Percentiles rank a stretch among this genome's conserved stretches.
These are phyloP conservation scores for Pseudogymnoascus destructans DNA, from an alignment of 2,329 filamentous ascomycete genomes.

Conservation along the genomic window DNA sequence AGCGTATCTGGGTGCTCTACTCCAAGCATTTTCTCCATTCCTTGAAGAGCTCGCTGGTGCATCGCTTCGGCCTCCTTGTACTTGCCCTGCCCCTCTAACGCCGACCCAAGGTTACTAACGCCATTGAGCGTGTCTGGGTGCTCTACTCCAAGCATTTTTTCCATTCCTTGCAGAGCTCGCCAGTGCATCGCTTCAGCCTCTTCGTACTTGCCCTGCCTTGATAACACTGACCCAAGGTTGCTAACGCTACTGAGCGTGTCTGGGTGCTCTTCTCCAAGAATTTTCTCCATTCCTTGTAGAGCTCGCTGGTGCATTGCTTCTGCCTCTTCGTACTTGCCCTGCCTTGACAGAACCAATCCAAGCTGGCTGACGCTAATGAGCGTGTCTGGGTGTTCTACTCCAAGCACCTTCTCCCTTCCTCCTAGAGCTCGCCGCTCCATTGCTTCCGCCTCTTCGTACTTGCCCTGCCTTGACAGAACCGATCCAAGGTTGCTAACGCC, in stretches of 20 bases:
- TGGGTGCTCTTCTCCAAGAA: neutral
- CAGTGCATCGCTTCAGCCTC: neutral
- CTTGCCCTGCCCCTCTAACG: neutral
- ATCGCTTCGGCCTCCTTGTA: neutral
- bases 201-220: neutral
- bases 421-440: neutral
- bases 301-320: neutral
- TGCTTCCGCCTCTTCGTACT: neutral
- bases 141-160: neutral
- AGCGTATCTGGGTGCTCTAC: too few relatives aligned
- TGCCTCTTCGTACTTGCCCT: constrained; percentile 6
- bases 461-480: neutral
- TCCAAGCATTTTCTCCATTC: neutral
- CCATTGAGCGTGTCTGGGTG: neutral
- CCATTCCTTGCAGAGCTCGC: neutral
- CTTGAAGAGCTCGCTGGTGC: neutral
- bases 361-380: neutral
- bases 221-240: neutral
- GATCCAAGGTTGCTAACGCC: constrained; percentile 1
- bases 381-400: neutral
- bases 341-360: neutral
- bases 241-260: neutral
- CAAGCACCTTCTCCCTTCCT: neutral
- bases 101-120: neutral
- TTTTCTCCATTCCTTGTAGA: neutral